These are phyloP conservation scores for Macrolepiota albuminosa DNA, from an alignment of 768 basidiomycete species.

Conservation along the genomic window DNA sequence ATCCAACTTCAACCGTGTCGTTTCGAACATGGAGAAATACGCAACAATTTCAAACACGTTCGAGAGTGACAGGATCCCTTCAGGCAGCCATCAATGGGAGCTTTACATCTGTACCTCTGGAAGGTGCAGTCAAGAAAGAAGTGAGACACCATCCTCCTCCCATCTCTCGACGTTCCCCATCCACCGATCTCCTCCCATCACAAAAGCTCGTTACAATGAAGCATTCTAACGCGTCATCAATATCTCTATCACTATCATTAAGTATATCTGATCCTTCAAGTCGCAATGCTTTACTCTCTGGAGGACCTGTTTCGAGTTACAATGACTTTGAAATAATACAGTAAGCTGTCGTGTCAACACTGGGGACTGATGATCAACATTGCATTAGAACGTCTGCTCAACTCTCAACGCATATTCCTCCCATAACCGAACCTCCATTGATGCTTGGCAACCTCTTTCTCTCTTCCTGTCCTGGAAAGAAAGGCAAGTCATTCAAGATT, in stretches of 20 bases:
- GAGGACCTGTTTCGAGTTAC: neutral
- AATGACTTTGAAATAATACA: neutral
- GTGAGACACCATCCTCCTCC: neutral
- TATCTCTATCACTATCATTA: constrained; percentile 13
- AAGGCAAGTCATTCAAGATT: constrained; percentile 42
- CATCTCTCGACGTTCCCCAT: constrained; percentile 3
- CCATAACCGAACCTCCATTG: constrained; percentile 14
- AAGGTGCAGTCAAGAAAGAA: neutral
- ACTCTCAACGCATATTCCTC: constrained; percentile 1
- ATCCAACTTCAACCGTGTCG: constrained; percentile 1
- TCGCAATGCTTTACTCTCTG: neutral
- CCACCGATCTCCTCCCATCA: constrained; percentile 5
- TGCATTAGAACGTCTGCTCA: neutral
- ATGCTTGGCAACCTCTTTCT: constrained; percentile 81
- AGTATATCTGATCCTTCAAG: constrained; percentile 8
- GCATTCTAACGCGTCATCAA: constrained; percentile 11
- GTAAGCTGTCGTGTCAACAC: neutral
- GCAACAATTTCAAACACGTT: constrained; percentile 18
- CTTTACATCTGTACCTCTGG: constrained; percentile 14
- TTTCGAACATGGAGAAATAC: constrained; percentile 12
- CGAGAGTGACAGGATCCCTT: constrained; percentile 28
- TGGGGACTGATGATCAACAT: neutral
- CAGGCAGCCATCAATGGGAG: constrained; percentile 33
- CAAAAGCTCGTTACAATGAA: constrained; percentile 1
- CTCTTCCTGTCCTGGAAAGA: constrained; percentile 94